Base-by-base conservation (phyloP, 345 rosid genomes). In the Diplotaxis tenuifolia region DNA sequence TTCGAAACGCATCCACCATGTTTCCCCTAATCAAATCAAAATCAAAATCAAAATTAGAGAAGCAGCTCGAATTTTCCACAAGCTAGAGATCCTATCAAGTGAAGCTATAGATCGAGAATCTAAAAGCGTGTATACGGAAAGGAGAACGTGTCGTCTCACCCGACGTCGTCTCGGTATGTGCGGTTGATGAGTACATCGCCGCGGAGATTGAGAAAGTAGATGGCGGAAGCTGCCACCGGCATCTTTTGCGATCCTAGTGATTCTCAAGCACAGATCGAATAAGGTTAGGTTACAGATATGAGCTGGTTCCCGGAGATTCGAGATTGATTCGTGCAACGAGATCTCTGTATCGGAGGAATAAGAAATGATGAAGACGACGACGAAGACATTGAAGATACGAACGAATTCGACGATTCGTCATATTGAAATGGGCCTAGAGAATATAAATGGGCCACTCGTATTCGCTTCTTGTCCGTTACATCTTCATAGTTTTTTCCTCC, bases 211-310 rank as follows among this genome's bases (percentile, higher is more conserved):
- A 96, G 80, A 85, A 96, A 96, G 86, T 92, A 96, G 85, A 92
- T 79, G 67, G 98, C 98, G 34, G 98, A 96, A 81, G 99, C 98
- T 83, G 98, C 89, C 86, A 92, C 97, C 84, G 98, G 99, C 99
- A 96, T 96, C 83, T 81, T 82, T n/a, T n/a, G n/a, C 80, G 84
- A 85, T 85, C 84, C 73, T 8, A 73, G 64, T 65, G 78, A 69
- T 77, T 52, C 57, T 12, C 38, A 54, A 23, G 4, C 50, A 52
- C 57, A 59, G 31, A 62, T 65, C 53, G 69, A 14, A 2, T 29
- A 19, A 2, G 64, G 20, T 3, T 11, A 3, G n/a, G n/a, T n/a
- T 6, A n/a, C 4, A 10, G 20, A 45, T 28, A 54, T 19, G 58
- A 50, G 40, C 57, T 70, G 34, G 6, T 16, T 56, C 2, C 8